Conservation (phyloP, 768 basidiomycete species). For the Hypholoma sublateritium region DNA sequence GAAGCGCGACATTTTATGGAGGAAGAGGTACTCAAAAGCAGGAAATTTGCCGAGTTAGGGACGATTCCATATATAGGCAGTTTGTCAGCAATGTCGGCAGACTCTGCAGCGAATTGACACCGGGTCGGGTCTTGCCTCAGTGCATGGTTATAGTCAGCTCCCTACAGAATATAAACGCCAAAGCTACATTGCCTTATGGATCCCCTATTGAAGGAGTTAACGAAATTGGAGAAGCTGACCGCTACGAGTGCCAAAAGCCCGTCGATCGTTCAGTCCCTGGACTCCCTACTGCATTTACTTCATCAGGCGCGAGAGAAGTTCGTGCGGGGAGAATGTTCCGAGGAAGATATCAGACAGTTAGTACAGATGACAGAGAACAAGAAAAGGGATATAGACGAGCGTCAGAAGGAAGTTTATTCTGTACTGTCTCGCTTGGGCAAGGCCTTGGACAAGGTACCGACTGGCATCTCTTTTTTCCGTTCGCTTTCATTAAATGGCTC, state of each 20-base stretch:
- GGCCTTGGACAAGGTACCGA: constrained; percentile 90
- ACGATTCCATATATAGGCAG: constrained; percentile 1
- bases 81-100: constrained; percentile 1
- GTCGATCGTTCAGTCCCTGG: constrained; percentile 59
- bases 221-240: constrained; percentile 69
- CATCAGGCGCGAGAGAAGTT: constrained; percentile 54
- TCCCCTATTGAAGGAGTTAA: constrained; percentile 72
- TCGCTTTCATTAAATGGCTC: neutral
- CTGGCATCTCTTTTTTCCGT: constrained; percentile 19
- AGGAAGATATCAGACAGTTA: constrained; percentile 49
- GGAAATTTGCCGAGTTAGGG: constrained; percentile 8
- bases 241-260: constrained; percentile 52
- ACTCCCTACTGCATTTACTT: constrained; percentile 60
- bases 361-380: constrained; percentile 59
- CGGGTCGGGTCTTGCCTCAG: neutral
- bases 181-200: constrained; percentile 50
- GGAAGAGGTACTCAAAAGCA: neutral
- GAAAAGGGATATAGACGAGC: constrained; percentile 86
- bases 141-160: neutral
- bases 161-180: neutral
- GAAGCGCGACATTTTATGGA: constrained; percentile 59
- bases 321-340: constrained; percentile 45
- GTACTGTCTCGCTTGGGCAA: constrained; percentile 80
- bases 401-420: constrained; percentile 86
- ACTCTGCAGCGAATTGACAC: neutral